Conservation (phyloP, 2,329 filamentous ascomycete species). For the Cytospora piceicola region DNA sequence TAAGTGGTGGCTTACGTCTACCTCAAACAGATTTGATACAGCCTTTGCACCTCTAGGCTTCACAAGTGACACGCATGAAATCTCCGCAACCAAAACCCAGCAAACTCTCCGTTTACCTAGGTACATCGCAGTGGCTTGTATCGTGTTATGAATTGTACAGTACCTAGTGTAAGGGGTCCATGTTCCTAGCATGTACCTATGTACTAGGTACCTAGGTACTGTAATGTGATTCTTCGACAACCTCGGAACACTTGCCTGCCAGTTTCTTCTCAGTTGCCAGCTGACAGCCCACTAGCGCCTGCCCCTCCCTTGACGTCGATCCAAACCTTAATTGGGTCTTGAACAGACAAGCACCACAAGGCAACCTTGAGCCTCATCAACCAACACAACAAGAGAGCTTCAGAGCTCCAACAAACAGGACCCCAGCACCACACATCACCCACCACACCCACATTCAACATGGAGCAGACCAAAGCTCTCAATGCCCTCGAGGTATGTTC, state of each 20-base stretch:
- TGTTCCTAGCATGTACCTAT: too few species aligned
- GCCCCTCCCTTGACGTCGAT: constrained; percentile 25
- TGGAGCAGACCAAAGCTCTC: constrained; percentile 75
- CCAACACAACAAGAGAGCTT: neutral
- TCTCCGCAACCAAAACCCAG: neutral
- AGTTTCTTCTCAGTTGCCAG: constrained; percentile 18
- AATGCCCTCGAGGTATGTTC: constrained; percentile 63
- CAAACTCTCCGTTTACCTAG: neutral
- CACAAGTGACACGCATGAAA: constrained; percentile 7
- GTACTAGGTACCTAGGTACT: neutral
- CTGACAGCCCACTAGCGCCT: constrained; percentile 31
- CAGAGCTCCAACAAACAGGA: constrained; percentile 2
- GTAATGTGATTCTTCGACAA: neutral
- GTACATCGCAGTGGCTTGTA: neutral
- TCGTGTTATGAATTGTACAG: too few species aligned
- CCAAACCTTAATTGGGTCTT: constrained; percentile 18
- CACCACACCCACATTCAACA: constrained; percentile 42
- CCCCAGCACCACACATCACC: neutral
- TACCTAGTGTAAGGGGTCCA: too few species aligned
- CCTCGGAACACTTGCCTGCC: constrained; percentile 15
- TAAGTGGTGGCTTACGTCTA: neutral
- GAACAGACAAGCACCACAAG: neutral
- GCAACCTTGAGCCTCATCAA: neutral
- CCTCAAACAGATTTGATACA: constrained; percentile 39
- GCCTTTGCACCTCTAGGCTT: constrained; percentile 18